Conservation (phyloP, 2,329 filamentous ascomycete species). For the Scytalidium sp. region DNA sequence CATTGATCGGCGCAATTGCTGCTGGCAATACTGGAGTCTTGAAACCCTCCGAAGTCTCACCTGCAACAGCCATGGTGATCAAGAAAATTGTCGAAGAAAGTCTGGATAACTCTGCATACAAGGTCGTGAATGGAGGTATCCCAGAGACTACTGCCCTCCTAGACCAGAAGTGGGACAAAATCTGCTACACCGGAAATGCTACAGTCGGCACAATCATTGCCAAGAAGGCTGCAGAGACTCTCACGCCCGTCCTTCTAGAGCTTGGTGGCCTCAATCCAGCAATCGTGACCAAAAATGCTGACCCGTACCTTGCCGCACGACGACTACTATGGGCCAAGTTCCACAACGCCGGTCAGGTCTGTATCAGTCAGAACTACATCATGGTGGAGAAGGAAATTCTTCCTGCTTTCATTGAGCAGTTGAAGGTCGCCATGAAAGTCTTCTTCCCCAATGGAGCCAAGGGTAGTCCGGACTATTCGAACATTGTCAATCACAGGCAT, state of each 20-base stretch:
- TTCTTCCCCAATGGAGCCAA: slow-evolving; percentile 84
- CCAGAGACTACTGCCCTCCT: slow-evolving; percentile 79
- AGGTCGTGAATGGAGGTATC: slow-evolving; percentile 75
- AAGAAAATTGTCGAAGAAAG: slow-evolving; percentile 73
- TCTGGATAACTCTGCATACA: slow-evolving; percentile 75
- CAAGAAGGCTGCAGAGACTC: slow-evolving; percentile 82
- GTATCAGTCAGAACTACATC: slow-evolving; percentile 89
- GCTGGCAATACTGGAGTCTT: slow-evolving; percentile 87
- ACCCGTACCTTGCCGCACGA: slow-evolving; percentile 76
- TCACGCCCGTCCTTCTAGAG: slow-evolving; percentile 87
- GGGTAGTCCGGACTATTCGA: slow-evolving; percentile 72
- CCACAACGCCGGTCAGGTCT: slow-evolving; percentile 85
- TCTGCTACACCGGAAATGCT: slow-evolving; percentile 88
- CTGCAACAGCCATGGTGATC: slow-evolving; percentile 73
- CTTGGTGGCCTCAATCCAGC: slow-evolving; percentile 90
- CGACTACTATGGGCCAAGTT: slow-evolving; percentile 88
- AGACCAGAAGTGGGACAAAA: slow-evolving; percentile 93
- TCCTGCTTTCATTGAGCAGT: slow-evolving; percentile 67
- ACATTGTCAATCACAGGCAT: slow-evolving; percentile 76
- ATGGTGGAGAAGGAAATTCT: slow-evolving; percentile 75
- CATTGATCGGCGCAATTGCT: slow-evolving; percentile 84
- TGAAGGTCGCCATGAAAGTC: slow-evolving; percentile 67
- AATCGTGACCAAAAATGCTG: slow-evolving; percentile 80
- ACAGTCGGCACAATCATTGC: slow-evolving; percentile 82
- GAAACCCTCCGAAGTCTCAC: slow-evolving; percentile 85